Base-by-base conservation (phyloP, 1,284 basidiomycete genomes). In the Leccinum discolor region DNA sequence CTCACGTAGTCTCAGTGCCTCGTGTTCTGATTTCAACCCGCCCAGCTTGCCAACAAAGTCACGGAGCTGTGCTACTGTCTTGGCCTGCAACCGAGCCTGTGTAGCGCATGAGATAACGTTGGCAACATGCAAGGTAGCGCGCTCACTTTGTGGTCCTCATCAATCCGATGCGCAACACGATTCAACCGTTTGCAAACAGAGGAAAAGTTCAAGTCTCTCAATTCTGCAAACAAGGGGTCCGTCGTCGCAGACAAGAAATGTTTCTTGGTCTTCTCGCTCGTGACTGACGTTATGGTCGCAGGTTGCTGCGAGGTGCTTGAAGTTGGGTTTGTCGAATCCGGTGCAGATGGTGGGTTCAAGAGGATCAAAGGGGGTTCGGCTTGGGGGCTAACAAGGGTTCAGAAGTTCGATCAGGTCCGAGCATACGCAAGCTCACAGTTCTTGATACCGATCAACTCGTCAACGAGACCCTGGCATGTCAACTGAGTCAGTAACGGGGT, bases 391-490 rank as follows among this genome's bases (percentile, higher is more conserved):
- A 23, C 32, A 67, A 52, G 60, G n/a, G 12, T 38, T 66, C 50
- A 66, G 66, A 62, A 38, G 44, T 23, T 23, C 58, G 60, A 67
- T 47, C 5, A 52, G 61, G 60, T 58, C 62, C 32, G 52, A 59
- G 44, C 4, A 61, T 8, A 50, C 32, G 64, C 26, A 62, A 42
- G 77, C 90, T 64, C 70, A 94, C 96, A 92, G 72, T 98, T 95
- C 77, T 87, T 91, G 68, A 99, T 91, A 1, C 94, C 94, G 58
- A 98, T 82, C 54, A 95, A 82, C 76, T 99, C 98, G 73, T 99
- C 97, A n/a, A 99, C 84, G 56, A 99, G 88, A 16, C 98, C 98
- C 76, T 98, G 92, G 73, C 99, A 99, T 0, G 98, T 99, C 64
- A 99, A 82, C 74, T 99, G 97, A 1, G 97, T 99, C 59, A 97